Conservation (phyloP, 768 basidiomycete species). For the Piloderma croceum region DNA sequence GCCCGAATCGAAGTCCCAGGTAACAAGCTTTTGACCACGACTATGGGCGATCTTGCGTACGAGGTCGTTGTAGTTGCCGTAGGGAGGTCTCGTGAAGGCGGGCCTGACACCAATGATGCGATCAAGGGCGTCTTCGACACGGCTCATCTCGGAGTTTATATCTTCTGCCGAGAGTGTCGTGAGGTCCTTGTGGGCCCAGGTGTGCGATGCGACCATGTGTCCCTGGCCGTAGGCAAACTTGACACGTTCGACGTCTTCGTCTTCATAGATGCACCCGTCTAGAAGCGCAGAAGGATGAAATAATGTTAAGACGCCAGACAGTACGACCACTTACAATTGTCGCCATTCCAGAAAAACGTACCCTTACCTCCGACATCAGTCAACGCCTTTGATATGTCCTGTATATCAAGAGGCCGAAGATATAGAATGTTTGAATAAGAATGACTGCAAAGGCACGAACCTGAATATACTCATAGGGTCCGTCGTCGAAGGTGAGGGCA, state of each 20-base stretch:
- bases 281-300: no score
- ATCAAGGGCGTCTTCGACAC: constrained; percentile 27
- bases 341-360: constrained; percentile 40
- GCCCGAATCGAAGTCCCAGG: no score
- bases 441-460: no score
- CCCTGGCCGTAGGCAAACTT: constrained; percentile 34
- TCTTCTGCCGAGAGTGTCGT: constrained; percentile 22
- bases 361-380: constrained; percentile 33
- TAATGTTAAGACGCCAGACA: no score
- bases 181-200: constrained; percentile 33
- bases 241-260: constrained; percentile 19
- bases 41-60: constrained; percentile 11
- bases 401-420: no score
- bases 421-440: no score
- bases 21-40: no score
- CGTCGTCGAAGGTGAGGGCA: constrained; percentile 39
- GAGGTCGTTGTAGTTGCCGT: constrained; percentile 12
- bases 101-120: constrained; percentile 39
- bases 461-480: no score
- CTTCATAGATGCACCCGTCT: constrained; percentile 27
- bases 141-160: no score
- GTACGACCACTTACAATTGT: no score
- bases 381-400: constrained; percentile 29
- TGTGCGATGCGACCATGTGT: constrained; percentile 43
- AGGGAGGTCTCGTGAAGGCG: constrained; percentile 44